Conservation (phyloP, 106 monocot species). For the Acorus calamus region DNA sequence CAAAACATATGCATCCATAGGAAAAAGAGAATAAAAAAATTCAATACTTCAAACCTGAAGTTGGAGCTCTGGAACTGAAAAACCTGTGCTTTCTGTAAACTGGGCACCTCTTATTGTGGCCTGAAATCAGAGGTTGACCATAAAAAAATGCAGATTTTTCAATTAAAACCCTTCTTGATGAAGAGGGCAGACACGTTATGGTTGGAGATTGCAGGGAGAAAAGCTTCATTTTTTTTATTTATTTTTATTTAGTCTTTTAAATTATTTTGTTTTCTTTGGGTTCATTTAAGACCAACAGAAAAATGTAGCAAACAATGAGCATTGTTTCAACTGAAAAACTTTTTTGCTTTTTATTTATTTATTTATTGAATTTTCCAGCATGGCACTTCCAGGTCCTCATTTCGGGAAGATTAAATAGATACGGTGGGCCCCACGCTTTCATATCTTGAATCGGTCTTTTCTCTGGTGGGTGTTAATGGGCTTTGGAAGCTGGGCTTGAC, state of each 20-base stretch:
- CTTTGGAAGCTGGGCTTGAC: no score
- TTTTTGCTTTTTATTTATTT: no score
- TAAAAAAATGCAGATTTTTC: constrained; percentile 2
- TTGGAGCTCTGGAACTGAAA: constrained; percentile 2
- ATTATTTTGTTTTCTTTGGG: not conserved
- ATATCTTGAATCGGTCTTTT: constrained; percentile 6
- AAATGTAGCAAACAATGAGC: no score
- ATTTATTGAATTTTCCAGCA: constrained; percentile 9
- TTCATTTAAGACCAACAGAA: no score
- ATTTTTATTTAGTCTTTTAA: not conserved
- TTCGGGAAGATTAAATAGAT: constrained; percentile 7
- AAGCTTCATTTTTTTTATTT: constrained; percentile 2
- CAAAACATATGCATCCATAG: not conserved
- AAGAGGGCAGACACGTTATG: not conserved
- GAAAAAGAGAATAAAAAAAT: not conserved
- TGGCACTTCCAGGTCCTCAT: constrained; percentile 20
- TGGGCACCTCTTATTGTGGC: not conserved
- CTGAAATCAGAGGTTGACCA: constrained; percentile 2
- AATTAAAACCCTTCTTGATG: not conserved
- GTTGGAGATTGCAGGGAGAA: constrained; percentile 5
- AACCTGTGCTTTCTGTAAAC: not conserved
- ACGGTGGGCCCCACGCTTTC: constrained; percentile 13
- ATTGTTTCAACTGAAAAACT: no score
- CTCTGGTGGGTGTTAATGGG: no score
- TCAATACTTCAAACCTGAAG: constrained; percentile 1